Evolutionary conservation across 2,329 filamentous ascomycete species (phyloP), one percentile per base, ranked within the genome.

Genomic region (Apiospora aurea): DNA sequence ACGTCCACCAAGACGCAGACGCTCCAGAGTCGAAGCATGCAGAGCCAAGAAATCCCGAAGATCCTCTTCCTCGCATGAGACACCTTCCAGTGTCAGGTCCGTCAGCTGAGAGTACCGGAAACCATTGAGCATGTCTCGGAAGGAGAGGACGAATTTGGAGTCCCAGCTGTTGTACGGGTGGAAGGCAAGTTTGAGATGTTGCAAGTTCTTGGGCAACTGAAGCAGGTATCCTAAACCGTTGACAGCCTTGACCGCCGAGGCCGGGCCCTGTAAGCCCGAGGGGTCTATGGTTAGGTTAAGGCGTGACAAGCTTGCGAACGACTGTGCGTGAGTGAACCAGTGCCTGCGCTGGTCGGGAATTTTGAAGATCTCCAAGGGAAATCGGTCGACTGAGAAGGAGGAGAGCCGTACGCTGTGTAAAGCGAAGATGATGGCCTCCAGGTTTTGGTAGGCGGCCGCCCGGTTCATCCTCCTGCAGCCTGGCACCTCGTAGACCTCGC

Each of bases 1-100:
- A 24, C 81, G 79, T 4, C 85, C 85, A 24, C 86, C 86, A 13
- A 88, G 80, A 3, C 84, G 83, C 10, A 87, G 76, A 1, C 82
- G 80, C 64, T 79, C 76, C 41, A 87, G 78, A 0, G 82, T 83
- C 5, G 76, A 66, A 14, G 80, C 80, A 73, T 86, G 85, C 4
- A 81, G 76, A 24, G 81, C 75, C 29, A 87, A 72, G 72, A 87
- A 87, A 7, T 78, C 74, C 26, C 80, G 81, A 24, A 87, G 81
- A 70, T 85, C 83, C 6, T 81, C 79, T 75, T 86, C 85, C 57
- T 83, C 82, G 75, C 82, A 84, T 1, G 81, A 80, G 24, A 87
- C 77, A 64, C 84, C 84, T 74, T 84, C 82, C 2, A 87, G 79
- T 34, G 79, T 81, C 49, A 87, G 75, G 71, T 84, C 81, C 21